phyloP scores from a whole-genome alignment of 2,329 filamentous ascomycete genomes.

The Colletotrichum orchidophilum region DNA sequence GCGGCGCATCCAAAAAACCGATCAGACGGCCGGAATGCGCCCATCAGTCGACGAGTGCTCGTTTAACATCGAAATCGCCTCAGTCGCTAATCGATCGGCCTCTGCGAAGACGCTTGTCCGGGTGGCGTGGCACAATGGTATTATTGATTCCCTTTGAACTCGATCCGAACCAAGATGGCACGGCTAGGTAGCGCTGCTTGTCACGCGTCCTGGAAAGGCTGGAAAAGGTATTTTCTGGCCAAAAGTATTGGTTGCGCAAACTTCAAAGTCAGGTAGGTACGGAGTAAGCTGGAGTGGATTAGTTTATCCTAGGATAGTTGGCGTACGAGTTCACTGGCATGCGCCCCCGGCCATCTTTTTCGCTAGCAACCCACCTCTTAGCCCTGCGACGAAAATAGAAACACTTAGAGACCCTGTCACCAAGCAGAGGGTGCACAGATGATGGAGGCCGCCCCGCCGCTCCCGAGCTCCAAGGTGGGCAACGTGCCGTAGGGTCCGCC shows the following conservation, averaged over 20 bases:
- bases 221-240: not conserved
- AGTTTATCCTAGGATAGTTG: not conserved
- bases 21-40: not conserved
- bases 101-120: not conserved
- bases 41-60: not conserved
- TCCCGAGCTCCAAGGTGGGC: not conserved
- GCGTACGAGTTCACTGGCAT: slow-evolving; percentile 1
- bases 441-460: not conserved
- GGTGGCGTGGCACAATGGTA: not conserved
- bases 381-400: slow-evolving; percentile 25
- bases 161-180: not conserved
- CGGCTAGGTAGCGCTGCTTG: not conserved
- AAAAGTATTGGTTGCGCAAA: not conserved
- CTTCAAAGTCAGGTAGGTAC: no score
- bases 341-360: not conserved
- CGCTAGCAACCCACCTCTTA: not conserved
- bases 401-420: slow-evolving; percentile 19
- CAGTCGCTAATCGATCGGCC: not conserved
- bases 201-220: not conserved
- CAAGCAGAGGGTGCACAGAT: not conserved
- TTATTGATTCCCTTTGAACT: not conserved
- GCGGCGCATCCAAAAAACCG: not conserved
- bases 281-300: no score
- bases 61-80: not conserved
- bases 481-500: not conserved